A percentile compares a stretch with the other conserved stretches of the same genome.
These are phyloP conservation scores for Diaporthe velutina DNA, from an alignment of 2,329 filamentous ascomycete species.

Conservation along the genomic window DNA sequence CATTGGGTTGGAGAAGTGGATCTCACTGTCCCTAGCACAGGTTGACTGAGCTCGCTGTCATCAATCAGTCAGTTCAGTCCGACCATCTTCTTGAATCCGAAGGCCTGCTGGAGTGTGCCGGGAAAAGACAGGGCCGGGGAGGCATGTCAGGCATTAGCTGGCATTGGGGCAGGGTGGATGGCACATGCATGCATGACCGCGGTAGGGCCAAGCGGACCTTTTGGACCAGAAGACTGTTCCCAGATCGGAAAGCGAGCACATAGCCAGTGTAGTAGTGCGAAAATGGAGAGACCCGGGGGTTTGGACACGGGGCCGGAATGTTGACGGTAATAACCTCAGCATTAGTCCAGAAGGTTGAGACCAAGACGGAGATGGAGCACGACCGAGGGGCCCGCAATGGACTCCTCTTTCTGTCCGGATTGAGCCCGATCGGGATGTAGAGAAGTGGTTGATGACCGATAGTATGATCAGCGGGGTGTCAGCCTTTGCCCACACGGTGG, in stretches of 20 bases:
- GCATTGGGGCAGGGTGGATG: constrained; percentile 14
- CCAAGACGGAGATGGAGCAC: constrained; percentile 11
- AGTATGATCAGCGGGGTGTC: constrained; percentile 16
- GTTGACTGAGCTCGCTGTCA: background rate
- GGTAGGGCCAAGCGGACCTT: constrained; percentile 21
- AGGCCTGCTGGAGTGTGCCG: background rate
- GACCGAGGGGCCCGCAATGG: background rate
- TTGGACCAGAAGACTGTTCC: background rate
- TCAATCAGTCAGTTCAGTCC: background rate
- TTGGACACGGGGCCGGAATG: background rate
- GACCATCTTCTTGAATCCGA: background rate
- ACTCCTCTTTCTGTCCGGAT: constrained; percentile 14
- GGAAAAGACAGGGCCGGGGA: background rate
- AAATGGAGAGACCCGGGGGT: constrained; percentile 4
- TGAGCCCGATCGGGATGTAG: constrained; percentile 3
- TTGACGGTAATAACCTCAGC: constrained; percentile 10
- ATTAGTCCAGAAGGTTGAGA: background rate
- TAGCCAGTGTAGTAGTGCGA: background rate
- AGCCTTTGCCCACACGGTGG: constrained; percentile 12
- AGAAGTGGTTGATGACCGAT: constrained; percentile 4
- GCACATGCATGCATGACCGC: background rate
- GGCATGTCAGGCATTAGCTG: constrained; percentile 5
- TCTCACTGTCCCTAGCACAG: background rate
- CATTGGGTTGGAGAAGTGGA: background rate
- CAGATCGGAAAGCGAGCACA: constrained; percentile 17